phyloP scores from a whole-genome alignment of 257 asterid species.

The Osmanthus fragrans region DNA sequence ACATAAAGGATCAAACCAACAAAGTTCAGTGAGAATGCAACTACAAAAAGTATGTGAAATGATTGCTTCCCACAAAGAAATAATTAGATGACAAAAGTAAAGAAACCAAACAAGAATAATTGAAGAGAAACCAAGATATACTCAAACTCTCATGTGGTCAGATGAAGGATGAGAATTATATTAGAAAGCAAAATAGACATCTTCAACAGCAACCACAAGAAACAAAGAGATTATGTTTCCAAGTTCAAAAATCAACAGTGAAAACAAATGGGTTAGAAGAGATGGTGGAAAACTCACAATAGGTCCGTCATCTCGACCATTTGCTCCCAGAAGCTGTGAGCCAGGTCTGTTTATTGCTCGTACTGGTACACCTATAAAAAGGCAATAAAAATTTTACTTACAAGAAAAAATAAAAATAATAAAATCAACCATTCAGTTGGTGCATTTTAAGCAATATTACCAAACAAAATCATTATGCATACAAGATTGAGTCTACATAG shows the following conservation, averaged over 20 bases:
- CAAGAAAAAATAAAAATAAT: background rate
- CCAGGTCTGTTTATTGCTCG: slow-evolving; percentile 93
- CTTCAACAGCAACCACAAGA: background rate
- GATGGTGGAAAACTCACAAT: slow-evolving; percentile 56
- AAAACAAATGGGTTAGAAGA: background rate
- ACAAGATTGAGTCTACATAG: slow-evolving; percentile 8
- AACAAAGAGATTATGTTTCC: background rate
- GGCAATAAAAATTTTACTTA: slow-evolving; percentile 9
- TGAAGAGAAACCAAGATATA: background rate
- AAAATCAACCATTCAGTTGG: background rate
- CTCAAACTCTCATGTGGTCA: background rate
- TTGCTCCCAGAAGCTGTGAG: slow-evolving; percentile 82
- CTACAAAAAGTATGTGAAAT: background rate
- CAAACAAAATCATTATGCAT: background rate
- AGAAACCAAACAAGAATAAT: background rate
- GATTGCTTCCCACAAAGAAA: background rate
- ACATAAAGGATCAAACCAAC: background rate
- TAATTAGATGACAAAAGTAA: background rate
- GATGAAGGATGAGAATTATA: background rate
- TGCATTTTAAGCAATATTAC: slow-evolving; percentile 4
- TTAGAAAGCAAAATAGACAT: background rate
- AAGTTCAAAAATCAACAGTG: background rate
- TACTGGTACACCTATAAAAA: slow-evolving; percentile 71
- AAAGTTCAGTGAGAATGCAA: background rate
- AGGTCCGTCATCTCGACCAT: slow-evolving; percentile 98